phyloP scores from a whole-genome alignment of 1,139 yeast species.

The Yamadazyma buinensis region DNA sequence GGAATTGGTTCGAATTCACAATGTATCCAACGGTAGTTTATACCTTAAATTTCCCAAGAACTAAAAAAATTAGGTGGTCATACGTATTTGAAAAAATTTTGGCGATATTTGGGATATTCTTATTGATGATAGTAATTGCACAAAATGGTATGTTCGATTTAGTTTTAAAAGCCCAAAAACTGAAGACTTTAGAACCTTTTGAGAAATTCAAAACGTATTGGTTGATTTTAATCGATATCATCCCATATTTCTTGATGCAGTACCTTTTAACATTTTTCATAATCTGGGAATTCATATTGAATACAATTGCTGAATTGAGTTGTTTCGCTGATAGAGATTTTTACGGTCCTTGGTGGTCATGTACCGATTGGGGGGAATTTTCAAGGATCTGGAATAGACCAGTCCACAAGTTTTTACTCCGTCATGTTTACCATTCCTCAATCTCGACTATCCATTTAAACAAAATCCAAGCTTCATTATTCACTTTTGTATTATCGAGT shows the following conservation, averaged over 20 bases:
- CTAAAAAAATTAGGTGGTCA: constrained; percentile 59
- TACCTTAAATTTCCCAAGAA: constrained; percentile 77
- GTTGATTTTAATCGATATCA: constrained; percentile 63
- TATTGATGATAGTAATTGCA: constrained; percentile 77
- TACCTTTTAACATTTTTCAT: constrained; percentile 79
- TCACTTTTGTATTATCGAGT: constrained; percentile 81
- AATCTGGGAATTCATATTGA: constrained; percentile 92
- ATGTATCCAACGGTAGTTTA: constrained; percentile 93
- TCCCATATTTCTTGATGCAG: constrained; percentile 73
- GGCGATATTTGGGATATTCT: constrained; percentile 85
- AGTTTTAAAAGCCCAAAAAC: constrained; percentile 52
- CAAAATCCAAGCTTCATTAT: constrained; percentile 64
- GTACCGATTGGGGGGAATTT: constrained; percentile 90
- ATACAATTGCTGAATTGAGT: constrained; percentile 84
- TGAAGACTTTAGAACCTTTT: constrained; percentile 44
- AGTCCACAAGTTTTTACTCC: constrained; percentile 82
- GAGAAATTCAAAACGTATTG: constrained; percentile 54
- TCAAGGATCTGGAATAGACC: constrained; percentile 95
- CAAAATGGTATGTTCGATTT: constrained; percentile 77
- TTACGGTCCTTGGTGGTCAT: constrained; percentile 98
- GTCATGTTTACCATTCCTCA: constrained; percentile 93
- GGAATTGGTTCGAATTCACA: constrained; percentile 68
- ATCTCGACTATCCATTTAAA: constrained; percentile 71
- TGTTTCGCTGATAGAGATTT: constrained; percentile 86
- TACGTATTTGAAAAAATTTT: constrained; percentile 67